Conservation (phyloP, 2,329 filamentous ascomycete genomes). For the Cephalotrichum gorgonifer region DNA sequence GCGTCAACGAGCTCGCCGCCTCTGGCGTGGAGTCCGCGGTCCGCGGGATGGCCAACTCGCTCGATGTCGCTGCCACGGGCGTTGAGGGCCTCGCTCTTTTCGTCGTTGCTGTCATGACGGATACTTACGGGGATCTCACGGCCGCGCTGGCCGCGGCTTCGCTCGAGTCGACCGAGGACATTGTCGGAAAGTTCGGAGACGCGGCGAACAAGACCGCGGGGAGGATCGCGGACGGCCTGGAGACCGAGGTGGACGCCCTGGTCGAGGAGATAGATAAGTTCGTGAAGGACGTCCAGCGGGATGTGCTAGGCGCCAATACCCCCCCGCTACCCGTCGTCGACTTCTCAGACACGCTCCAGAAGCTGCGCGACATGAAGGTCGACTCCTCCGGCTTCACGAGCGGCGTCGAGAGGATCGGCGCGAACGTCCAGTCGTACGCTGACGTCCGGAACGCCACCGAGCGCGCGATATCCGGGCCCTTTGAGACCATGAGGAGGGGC, state of each 20-base stretch:
- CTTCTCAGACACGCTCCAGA: constrained; percentile 43
- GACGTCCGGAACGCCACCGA: constrained; percentile 76
- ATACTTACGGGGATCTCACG: constrained; percentile 83
- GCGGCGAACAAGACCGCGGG: constrained; percentile 39
- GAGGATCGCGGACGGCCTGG: constrained; percentile 48
- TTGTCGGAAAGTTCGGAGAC: constrained; percentile 41
- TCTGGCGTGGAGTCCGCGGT: constrained; percentile 72
- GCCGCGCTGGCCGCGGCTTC: constrained; percentile 73
- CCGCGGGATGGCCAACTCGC: constrained; percentile 64
- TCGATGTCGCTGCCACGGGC: constrained; percentile 62
- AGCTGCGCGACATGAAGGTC: constrained; percentile 61
- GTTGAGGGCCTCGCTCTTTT: constrained; percentile 86
- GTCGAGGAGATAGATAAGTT: constrained; percentile 39
- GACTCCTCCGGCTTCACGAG: constrained; percentile 55
- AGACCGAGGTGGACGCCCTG: constrained; percentile 42
- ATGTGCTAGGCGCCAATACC: constrained; percentile 39
- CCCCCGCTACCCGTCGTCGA: constrained; percentile 44
- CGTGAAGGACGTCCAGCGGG: constrained; percentile 26
- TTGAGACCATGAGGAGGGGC: constrained; percentile 64
- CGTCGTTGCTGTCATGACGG: constrained; percentile 82
- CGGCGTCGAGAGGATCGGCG: constrained; percentile 62
- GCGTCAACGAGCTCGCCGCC: constrained; percentile 79
- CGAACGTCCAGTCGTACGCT: constrained; percentile 70
- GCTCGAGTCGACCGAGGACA: constrained; percentile 53
- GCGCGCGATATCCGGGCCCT: constrained; percentile 64